Percentiles rank a stretch among this genome's conserved stretches.
Conservation (phyloP, 2,329 filamentous ascomycete species). For the Endocalyx cinctus region DNA sequence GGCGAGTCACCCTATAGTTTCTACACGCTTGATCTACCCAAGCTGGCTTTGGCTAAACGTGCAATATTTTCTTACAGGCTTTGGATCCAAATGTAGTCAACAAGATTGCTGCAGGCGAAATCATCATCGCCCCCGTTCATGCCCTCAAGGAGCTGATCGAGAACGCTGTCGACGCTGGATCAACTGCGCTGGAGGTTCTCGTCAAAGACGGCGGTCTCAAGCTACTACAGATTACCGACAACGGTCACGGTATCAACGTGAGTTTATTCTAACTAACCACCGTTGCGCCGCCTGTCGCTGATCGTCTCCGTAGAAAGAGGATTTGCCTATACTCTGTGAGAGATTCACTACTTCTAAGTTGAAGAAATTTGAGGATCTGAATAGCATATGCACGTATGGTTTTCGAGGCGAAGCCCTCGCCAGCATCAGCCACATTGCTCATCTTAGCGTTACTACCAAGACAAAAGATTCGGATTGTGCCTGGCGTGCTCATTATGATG, state of each 20-base stretch:
- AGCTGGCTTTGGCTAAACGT: not conserved
- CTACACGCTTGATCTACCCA: not conserved
- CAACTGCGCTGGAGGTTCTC: conserved; percentile 82
- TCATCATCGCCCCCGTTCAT: conserved; percentile 95
- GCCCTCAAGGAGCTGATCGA: conserved; percentile 95
- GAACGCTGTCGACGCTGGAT: conserved; percentile 95
- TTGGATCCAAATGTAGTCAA: conserved; percentile 92
- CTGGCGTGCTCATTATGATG: conserved; percentile 83
- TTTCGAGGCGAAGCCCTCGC: conserved; percentile 94
- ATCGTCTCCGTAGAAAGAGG: conserved; percentile 64
- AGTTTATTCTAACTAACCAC: conserved; percentile 21
- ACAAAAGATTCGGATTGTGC: conserved; percentile 83
- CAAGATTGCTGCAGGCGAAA: conserved; percentile 97
- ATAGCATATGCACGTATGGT: conserved; percentile 90
- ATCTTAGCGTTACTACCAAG: conserved; percentile 90
- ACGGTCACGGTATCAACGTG: conserved; percentile 92
- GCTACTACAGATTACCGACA: conserved; percentile 93
- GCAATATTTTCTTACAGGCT: conserved; percentile 56
- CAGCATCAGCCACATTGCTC: conserved; percentile 97
- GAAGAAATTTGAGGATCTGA: conserved; percentile 86
- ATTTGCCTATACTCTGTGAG: conserved; percentile 87
- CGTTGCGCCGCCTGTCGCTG: conserved; percentile 9
- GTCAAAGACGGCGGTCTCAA: conserved; percentile 96
- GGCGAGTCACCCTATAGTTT: conserved; percentile 37
- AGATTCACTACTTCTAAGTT: conserved; percentile 96